Evolutionary conservation across 2,329 filamentous ascomycete species (phyloP).

Genomic region (Monilinia polystroma): DNA sequence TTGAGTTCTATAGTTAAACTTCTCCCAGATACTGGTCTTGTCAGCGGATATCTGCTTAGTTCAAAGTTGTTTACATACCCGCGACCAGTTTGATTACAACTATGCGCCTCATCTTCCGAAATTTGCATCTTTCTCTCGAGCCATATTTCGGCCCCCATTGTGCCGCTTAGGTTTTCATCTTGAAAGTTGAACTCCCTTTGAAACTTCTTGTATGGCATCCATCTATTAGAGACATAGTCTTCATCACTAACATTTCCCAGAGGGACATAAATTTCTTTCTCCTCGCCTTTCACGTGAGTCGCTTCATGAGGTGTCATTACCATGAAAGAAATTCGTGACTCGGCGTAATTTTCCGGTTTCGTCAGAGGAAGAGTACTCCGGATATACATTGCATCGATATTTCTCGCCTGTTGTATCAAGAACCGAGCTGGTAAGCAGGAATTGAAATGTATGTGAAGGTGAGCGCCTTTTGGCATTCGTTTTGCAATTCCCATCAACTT

Average conservation of each 20-base stretch:
- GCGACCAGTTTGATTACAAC: constrained; percentile 46
- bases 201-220: constrained; percentile 51
- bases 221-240: constrained; percentile 46
- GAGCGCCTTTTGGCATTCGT: constrained; percentile 67
- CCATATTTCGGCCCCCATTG: constrained; percentile 50
- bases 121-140: constrained; percentile 62
- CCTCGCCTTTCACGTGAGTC: constrained; percentile 31
- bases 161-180: constrained; percentile 28
- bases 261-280: constrained; percentile 30
- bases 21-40: constrained; percentile 50
- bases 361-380: constrained; percentile 57
- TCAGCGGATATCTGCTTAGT: constrained; percentile 26
- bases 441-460: constrained; percentile 77
- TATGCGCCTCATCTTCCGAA: constrained; percentile 58
- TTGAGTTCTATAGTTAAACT: constrained; percentile 67
- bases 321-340: constrained; percentile 38
- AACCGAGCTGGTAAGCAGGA: constrained; percentile 63
- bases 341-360: constrained; percentile 28
- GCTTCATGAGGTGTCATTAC: constrained; percentile 37
- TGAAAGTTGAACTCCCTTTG: constrained; percentile 41
- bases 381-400: constrained; percentile 67
- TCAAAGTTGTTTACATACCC: constrained; percentile 48
- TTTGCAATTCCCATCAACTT: constrained; percentile 56
- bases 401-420: constrained; percentile 54
- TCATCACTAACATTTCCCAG: constrained; percentile 50